Percentiles rank a stretch among this genome's conserved stretches.
phyloP scores from a whole-genome alignment of 352 stramenopile genomes.

The Phytophthora kernoviae region DNA sequence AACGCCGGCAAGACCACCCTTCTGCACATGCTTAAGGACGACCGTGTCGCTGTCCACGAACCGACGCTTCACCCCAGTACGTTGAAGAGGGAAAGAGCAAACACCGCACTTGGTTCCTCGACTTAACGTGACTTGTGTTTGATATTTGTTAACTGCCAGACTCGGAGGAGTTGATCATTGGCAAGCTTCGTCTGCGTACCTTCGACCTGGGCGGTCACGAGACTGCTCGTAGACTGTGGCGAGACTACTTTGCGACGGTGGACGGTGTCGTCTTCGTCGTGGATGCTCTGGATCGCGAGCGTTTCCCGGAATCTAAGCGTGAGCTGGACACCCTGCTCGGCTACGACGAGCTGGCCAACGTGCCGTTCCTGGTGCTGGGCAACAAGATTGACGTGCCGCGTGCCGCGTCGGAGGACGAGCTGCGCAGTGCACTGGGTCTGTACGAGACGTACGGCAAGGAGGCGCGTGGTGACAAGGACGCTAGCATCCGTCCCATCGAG shows the following conservation, averaged over 20 bases:
- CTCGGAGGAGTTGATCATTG: conserved; percentile 93
- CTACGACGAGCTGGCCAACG: conserved; percentile 97
- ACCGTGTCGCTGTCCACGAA: conserved; percentile 95
- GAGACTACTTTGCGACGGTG: conserved; percentile 99
- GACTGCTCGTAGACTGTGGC: conserved; percentile 96
- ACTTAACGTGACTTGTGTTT: conserved; percentile 1
- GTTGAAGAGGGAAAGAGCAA: conserved; percentile 8
- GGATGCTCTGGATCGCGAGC: conserved; percentile 97
- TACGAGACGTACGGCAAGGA: conserved; percentile 99
- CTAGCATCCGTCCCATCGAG: conserved; percentile 96
- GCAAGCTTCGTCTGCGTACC: conserved; percentile 99
- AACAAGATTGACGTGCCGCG: conserved; percentile 99
- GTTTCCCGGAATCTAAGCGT: conserved; percentile 99
- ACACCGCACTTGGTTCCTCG: not conserved
- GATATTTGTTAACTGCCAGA: too few relatives aligned
- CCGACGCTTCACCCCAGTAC: conserved; percentile 96
- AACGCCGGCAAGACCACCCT: conserved; percentile 99
- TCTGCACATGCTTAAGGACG: conserved; percentile 99
- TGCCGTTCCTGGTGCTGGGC: conserved; percentile 99
- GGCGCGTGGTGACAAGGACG: conserved; percentile 86
- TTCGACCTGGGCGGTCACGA: conserved; percentile 99
- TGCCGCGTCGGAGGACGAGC: conserved; percentile 98
- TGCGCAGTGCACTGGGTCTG: conserved; percentile 95
- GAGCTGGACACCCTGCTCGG: conserved; percentile 98
- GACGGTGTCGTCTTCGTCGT: conserved; percentile 99